Conservation (phyloP, 148 eudicot genomes). For the Vaccinium corymbosum region DNA sequence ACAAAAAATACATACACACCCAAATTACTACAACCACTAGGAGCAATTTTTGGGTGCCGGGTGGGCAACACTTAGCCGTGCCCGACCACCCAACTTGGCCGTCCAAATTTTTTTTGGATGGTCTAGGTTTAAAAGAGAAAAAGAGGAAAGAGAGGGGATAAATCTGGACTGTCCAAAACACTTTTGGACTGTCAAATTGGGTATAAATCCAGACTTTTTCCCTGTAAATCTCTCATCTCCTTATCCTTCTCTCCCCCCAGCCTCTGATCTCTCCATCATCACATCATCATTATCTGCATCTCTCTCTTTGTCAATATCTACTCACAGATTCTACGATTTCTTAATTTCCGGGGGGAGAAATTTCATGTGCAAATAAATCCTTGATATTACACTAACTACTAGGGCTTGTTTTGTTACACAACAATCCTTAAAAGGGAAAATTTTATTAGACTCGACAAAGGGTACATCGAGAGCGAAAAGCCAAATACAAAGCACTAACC, state of each 20-base stretch:
- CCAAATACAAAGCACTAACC: too few species aligned
- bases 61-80: too few species aligned
- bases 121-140: too few species aligned
- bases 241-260: not conserved
- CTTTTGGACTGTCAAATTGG: too few species aligned
- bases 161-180: too few species aligned
- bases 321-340: constrained; percentile 21
- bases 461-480: too few species aligned
- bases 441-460: too few species aligned
- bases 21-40: not conserved
- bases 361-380: not conserved
- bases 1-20: not conserved
- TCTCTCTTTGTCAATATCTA: not conserved
- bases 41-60: too few species aligned
- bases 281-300: not conserved
- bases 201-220: constrained; percentile 16
- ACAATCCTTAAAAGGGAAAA: not conserved
- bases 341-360: constrained; percentile 24
- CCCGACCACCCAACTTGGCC: too few species aligned
- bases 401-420: not conserved
- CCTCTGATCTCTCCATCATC: constrained; percentile 10
- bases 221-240: constrained; percentile 6
- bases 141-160: too few species aligned
- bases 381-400: not conserved
- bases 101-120: too few species aligned